phyloP scores from a whole-genome alignment of 2,329 filamentous ascomycete genomes.

The Nakataea oryzae region DNA sequence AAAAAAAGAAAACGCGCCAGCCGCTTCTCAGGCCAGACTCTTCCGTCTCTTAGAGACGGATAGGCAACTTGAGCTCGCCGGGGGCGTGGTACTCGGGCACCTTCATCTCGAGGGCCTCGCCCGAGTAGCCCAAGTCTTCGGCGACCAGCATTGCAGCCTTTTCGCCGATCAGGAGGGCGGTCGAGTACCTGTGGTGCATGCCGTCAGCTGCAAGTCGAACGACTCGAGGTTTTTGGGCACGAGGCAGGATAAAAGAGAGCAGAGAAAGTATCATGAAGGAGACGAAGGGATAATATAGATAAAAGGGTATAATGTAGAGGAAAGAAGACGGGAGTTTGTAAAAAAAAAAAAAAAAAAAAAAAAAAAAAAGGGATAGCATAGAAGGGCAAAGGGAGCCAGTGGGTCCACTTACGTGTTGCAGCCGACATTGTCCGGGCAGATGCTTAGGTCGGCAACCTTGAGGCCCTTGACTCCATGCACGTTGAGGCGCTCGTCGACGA shows the following conservation, averaged over 20 bases:
- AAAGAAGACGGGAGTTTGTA: not conserved
- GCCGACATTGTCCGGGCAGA: constrained; percentile 71
- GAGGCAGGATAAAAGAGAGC: too few species aligned
- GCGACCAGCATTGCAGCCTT: constrained; percentile 60
- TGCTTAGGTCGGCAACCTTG: constrained; percentile 66
- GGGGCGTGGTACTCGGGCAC: constrained; percentile 54
- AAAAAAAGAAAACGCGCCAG: too few species aligned
- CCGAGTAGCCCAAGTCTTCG: constrained; percentile 66
- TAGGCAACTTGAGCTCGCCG: constrained; percentile 29
- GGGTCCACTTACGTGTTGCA: constrained; percentile 45
- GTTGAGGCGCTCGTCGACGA: constrained; percentile 67
- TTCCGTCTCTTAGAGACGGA: constrained; percentile 27
- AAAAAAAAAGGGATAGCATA: not conserved
- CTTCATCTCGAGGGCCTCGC: constrained; percentile 66
- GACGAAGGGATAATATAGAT: not conserved
- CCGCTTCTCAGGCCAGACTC: too few species aligned
- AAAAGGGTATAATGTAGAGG: not conserved
- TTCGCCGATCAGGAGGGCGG: constrained; percentile 65
- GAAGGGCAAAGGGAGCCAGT: too few species aligned
- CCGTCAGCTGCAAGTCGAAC: too few species aligned
- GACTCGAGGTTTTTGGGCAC: too few species aligned
- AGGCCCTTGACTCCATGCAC: constrained; percentile 68
- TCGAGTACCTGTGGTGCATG: constrained; percentile 42
- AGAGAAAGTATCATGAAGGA: not conserved
- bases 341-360: not conserved